A percentile compares a stretch with the other conserved stretches of the same genome.
These are phyloP conservation scores for Rhizopus sp. DNA, from an alignment of 371 early-diverging fungal genomes.

Conservation along the genomic window DNA sequence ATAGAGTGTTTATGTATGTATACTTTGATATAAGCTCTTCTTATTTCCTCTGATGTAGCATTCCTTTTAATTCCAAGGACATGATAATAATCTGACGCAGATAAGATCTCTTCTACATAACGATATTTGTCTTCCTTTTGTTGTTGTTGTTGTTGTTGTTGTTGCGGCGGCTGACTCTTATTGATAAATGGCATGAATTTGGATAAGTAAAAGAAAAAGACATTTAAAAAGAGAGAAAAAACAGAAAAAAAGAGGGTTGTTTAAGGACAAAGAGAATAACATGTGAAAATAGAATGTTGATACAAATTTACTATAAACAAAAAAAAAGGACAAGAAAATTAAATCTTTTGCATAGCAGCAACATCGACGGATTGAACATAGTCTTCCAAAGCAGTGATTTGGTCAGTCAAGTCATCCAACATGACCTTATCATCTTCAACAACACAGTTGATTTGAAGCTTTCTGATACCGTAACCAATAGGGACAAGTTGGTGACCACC, in stretches of 20 bases:
- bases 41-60: constrained; percentile 33
- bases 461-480: constrained; percentile 66
- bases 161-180: neutral
- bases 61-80: constrained; percentile 31
- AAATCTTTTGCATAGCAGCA: constrained; percentile 93
- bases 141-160: too few species aligned
- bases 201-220: constrained; percentile 3
- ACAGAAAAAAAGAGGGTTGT: constrained; percentile 6
- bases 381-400: constrained; percentile 82
- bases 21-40: constrained; percentile 45
- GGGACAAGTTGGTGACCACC: constrained; percentile 78
- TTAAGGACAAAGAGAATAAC: neutral
- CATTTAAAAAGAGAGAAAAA: constrained; percentile 1
- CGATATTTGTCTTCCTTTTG: constrained; percentile 30
- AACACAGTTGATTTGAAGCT: constrained; percentile 93
- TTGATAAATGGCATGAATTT: neutral
- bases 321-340: constrained; percentile 39
- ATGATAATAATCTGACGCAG: constrained; percentile 32
- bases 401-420: constrained; percentile 80
- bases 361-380: constrained; percentile 93
- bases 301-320: neutral
- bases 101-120: constrained; percentile 34
- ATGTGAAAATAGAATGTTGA: too few species aligned
- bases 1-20: neutral
- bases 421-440: constrained; percentile 86